These are phyloP conservation scores for Begonia masoniana DNA, from an alignment of 306 rosid species.

Conservation along the genomic window DNA sequence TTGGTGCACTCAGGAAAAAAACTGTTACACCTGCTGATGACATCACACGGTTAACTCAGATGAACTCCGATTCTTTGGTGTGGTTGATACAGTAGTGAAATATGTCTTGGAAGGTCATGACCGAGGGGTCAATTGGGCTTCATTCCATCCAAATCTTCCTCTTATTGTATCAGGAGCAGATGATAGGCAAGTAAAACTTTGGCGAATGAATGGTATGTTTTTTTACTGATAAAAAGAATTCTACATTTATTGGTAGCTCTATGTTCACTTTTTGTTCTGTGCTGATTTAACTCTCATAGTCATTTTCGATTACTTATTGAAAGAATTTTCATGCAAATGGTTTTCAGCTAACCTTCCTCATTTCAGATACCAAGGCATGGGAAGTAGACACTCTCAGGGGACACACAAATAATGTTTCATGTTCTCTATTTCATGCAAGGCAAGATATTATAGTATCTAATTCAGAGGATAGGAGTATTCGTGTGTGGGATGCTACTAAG, in stretches of 20 bases:
- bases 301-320: not conserved
- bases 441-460: conserved; percentile 85
- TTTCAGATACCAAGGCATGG: conserved; percentile 90
- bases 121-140: conserved; percentile 92
- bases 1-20: conserved; percentile 75
- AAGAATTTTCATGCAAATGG: not conserved
- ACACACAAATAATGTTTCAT: conserved; percentile 85
- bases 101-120: conserved; percentile 94
- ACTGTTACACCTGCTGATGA: conserved; percentile 77
- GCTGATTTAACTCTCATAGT: not conserved
- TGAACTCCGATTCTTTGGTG: conserved; percentile 88
- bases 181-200: conserved; percentile 80
- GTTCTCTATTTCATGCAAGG: conserved; percentile 75
- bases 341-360: not conserved
- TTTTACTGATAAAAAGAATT: not conserved
- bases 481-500: conserved; percentile 88
- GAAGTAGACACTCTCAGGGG: conserved; percentile 89
- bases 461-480: conserved; percentile 82
- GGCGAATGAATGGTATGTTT: conserved; percentile 77
- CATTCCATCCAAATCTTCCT: conserved; percentile 80
- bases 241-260: no score
- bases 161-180: conserved; percentile 89
- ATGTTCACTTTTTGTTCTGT: not conserved
- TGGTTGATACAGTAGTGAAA: conserved; percentile 72
- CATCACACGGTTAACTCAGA: conserved; percentile 68